Evolutionary conservation across 345 rosid species (phyloP).

Genomic region (Physaria fendleri): DNA sequence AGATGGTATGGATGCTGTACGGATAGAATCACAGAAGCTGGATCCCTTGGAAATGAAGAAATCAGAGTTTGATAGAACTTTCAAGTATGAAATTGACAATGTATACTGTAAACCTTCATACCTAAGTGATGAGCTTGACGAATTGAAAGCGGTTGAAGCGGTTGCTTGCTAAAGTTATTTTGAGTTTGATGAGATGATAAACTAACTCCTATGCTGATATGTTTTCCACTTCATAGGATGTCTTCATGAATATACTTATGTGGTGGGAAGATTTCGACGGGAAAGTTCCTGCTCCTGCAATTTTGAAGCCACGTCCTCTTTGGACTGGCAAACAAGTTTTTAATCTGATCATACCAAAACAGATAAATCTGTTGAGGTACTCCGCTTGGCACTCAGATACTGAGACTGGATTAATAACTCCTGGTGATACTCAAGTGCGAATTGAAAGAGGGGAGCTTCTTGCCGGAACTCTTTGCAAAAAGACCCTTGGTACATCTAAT

Average conservation of each 20-base stretch:
- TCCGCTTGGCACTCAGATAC: slow-evolving; percentile 87
- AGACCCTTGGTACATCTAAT: slow-evolving; percentile 77
- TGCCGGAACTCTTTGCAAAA: slow-evolving; percentile 95
- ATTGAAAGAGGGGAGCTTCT: slow-evolving; percentile 92
- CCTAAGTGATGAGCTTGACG: slow-evolving; percentile 78
- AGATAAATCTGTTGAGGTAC: slow-evolving; percentile 78
- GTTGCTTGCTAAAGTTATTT: neutral
- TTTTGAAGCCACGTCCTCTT: slow-evolving; percentile 91
- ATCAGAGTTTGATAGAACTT: slow-evolving; percentile 63
- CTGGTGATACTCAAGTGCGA: slow-evolving; percentile 90
- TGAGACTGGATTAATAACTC: slow-evolving; percentile 75
- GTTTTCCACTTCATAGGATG: slow-evolving; percentile 50
- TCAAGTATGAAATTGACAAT: slow-evolving; percentile 80
- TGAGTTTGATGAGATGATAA: neutral
- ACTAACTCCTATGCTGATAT: slow-evolving; percentile 1
- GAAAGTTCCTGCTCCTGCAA: slow-evolving; percentile 91
- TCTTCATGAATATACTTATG: slow-evolving; percentile 93
- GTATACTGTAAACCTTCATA: slow-evolving; percentile 81
- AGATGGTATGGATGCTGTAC: slow-evolving; percentile 98
- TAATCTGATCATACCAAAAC: slow-evolving; percentile 95
- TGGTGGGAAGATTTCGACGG: slow-evolving; percentile 99
- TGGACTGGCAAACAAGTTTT: slow-evolving; percentile 99
- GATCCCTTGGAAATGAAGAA: slow-evolving; percentile 92
- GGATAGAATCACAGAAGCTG: slow-evolving; percentile 93
- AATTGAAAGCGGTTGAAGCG: slow-evolving; percentile 78